Evolutionary conservation across 2,329 filamentous ascomycete species (phyloP).

Genomic region (Phyllachora maydis): DNA sequence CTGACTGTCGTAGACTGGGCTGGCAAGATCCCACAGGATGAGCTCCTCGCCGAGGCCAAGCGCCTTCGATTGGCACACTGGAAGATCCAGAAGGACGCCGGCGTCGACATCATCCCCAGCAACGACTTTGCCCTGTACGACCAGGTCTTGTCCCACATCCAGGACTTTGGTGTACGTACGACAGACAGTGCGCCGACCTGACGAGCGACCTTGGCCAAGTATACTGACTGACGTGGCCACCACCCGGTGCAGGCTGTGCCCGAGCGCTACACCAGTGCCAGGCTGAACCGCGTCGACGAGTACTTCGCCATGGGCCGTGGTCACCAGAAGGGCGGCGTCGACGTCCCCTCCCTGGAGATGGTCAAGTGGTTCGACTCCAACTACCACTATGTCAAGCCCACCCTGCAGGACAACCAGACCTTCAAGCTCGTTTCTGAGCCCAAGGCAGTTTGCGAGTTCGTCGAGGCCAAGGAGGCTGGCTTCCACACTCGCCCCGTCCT

Average conservation of each 20-base stretch:
- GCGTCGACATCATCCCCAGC: constrained; percentile 93
- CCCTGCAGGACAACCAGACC: constrained; percentile 86
- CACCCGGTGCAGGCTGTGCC: constrained; percentile 64
- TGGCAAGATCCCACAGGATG: constrained; percentile 80
- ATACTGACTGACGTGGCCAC: too few relatives aligned
- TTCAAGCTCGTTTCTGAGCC: constrained; percentile 77
- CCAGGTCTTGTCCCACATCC: constrained; percentile 93
- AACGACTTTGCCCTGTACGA: constrained; percentile 99
- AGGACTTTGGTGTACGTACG: constrained; percentile 73
- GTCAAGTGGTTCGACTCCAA: constrained; percentile 99
- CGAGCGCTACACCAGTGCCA: constrained; percentile 81
- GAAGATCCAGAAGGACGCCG: constrained; percentile 98
- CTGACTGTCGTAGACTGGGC: constrained; percentile 40
- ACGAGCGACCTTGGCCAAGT: too few relatives aligned
- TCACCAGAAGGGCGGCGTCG: constrained; percentile 84
- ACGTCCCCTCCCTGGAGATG: constrained; percentile 94
- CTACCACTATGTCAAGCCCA: constrained; percentile 99
- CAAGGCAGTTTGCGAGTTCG: constrained; percentile 88
- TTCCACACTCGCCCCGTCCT: constrained; percentile 85
- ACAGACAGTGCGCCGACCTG: too few relatives aligned
- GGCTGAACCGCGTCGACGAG: constrained; percentile 74
- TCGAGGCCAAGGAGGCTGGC: constrained; percentile 94
- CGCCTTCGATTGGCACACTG: constrained; percentile 90
- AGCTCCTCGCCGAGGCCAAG: constrained; percentile 90
- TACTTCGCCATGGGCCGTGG: constrained; percentile 99